phyloP scores from a whole-genome alignment of 495 filamentous ascomycete species.

The Neurospora sp. region DNA sequence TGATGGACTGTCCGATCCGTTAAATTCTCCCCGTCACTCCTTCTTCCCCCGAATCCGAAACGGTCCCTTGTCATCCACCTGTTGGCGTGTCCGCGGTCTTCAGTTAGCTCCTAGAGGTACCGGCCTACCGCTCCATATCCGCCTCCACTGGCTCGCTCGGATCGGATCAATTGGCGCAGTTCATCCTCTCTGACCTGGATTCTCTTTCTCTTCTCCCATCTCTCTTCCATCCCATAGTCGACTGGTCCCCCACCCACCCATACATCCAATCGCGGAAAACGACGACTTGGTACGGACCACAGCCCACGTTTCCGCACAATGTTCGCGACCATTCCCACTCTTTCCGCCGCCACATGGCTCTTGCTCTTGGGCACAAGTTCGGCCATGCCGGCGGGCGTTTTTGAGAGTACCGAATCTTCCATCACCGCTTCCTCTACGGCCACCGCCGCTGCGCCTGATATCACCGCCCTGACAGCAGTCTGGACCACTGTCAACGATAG shows the following conservation, averaged over 20 bases:
- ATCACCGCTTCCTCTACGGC: background rate
- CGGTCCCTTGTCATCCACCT: background rate
- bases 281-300: background rate
- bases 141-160: background rate
- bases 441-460: background rate
- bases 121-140: background rate
- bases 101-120: background rate
- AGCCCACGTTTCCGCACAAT: slow-evolving; percentile 3
- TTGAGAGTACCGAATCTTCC: background rate
- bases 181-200: background rate
- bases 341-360: slow-evolving; percentile 10
- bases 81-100: background rate
- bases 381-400: slow-evolving; percentile 1
- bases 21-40: background rate
- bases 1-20: background rate
- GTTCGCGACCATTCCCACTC: background rate
- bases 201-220: background rate
- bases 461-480: slow-evolving; percentile 11
- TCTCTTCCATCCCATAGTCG: background rate
- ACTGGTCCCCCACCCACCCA: background rate
- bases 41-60: background rate
- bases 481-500: slow-evolving; percentile 34
- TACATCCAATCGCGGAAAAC: background rate
- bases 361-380: slow-evolving; percentile 6
- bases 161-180: background rate